Evolutionary conservation across 2,329 filamentous ascomycete species (phyloP).

Genomic region (Penicillium vulpinum): DNA sequence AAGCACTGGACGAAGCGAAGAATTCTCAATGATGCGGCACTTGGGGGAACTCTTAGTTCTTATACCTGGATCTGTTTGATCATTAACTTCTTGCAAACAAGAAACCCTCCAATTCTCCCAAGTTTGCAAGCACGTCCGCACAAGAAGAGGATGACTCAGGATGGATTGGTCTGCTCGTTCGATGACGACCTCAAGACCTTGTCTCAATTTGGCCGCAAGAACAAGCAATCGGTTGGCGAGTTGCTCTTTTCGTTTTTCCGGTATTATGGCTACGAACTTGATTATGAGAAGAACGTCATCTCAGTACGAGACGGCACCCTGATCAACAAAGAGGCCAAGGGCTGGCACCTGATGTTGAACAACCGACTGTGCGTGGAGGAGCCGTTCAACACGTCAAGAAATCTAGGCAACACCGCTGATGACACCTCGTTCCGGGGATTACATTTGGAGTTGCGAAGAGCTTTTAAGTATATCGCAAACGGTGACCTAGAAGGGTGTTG

Average conservation of each 20-base stretch:
- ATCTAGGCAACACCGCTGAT: conserved; percentile 94
- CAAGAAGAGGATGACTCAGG: conserved; percentile 59
- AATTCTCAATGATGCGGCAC: conserved; percentile 95
- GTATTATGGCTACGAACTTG: conserved; percentile 89
- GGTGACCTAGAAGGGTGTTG: conserved; percentile 81
- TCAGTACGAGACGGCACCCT: conserved; percentile 81
- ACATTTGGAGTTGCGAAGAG: conserved; percentile 83
- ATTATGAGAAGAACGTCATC: conserved; percentile 80
- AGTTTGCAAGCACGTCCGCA: conserved; percentile 74
- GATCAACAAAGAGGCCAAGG: conserved; percentile 79
- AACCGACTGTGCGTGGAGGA: conserved; percentile 94
- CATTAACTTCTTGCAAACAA: conserved; percentile 89
- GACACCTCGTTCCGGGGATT: conserved; percentile 91
- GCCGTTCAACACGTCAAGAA: conserved; percentile 86
- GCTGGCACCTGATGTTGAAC: conserved; percentile 77
- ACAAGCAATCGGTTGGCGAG: conserved; percentile 78
- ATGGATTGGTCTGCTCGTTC: conserved; percentile 73
- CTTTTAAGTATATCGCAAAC: conserved; percentile 77
- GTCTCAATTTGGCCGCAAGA: conserved; percentile 71
- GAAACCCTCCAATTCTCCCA: conserved; percentile 79
- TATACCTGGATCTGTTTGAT: conserved; percentile 99
- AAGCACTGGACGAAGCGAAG: conserved; percentile 95
- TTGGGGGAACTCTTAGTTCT: conserved; percentile 91
- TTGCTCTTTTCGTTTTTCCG: conserved; percentile 96
- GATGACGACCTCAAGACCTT: conserved; percentile 81